These are phyloP conservation scores for Akanthomyces lecanii DNA, from an alignment of 2,329 filamentous ascomycete species.

Conservation along the genomic window DNA sequence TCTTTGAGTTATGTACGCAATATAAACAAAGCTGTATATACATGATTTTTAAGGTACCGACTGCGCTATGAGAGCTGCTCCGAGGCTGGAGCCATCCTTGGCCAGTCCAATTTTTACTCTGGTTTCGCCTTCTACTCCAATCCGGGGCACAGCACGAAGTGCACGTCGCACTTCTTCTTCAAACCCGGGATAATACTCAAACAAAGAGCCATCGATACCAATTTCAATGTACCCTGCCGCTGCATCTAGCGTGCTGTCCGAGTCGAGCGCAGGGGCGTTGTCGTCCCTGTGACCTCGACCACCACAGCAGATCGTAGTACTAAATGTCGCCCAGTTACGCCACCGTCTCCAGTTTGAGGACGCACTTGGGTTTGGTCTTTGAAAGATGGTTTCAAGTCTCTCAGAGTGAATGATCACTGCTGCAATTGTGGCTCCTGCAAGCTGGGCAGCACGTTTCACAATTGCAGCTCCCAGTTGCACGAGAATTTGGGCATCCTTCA, in stretches of 20 bases:
- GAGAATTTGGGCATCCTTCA: slow-evolving; percentile 55
- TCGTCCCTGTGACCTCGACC: background rate
- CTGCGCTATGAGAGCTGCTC: slow-evolving; percentile 63
- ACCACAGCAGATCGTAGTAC: background rate
- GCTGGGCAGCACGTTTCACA: slow-evolving; percentile 20
- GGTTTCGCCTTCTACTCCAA: slow-evolving; percentile 58
- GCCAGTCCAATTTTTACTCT: slow-evolving; percentile 66
- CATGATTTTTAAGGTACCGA: slow-evolving; percentile 12
- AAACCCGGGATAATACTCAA: slow-evolving; percentile 69
- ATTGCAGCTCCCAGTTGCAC: slow-evolving; percentile 46
- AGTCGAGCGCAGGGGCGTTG: background rate
- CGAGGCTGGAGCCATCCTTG: slow-evolving; percentile 69
- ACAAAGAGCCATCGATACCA: slow-evolving; percentile 66
- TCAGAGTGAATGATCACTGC: slow-evolving; percentile 24
- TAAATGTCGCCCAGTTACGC: background rate
- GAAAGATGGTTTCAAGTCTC: background rate
- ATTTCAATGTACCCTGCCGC: slow-evolving; percentile 51
- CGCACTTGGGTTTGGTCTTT: background rate
- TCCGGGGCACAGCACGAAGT: slow-evolving; percentile 55
- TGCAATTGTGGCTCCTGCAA: slow-evolving; percentile 23
- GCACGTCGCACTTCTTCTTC: slow-evolving; percentile 62
- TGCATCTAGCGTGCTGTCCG: slow-evolving; percentile 21
- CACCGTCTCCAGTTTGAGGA: background rate
- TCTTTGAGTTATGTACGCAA: background rate
- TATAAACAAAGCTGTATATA: background rate